A percentile compares a stretch with the other conserved stretches of the same genome.
Evolutionary conservation across 1,139 yeast species (phyloP).

Genomic region (Pneumocystis oryctolagi): DNA sequence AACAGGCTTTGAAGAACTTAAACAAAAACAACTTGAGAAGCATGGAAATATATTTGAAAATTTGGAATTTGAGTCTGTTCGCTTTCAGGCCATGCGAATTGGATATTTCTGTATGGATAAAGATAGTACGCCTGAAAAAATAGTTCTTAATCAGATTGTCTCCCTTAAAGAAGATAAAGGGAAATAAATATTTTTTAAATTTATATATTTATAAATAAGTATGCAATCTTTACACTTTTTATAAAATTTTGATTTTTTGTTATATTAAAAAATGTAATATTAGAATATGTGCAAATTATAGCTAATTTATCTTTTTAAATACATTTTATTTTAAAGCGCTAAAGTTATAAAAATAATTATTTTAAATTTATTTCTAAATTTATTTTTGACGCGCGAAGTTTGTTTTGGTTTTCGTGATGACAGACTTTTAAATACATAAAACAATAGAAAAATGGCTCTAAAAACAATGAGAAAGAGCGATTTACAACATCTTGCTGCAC

Average conservation of each 20-base stretch:
- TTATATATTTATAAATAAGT: neutral
- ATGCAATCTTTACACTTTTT: neutral
- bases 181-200: conserved; percentile 17
- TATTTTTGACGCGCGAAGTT: neutral
- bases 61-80: conserved; percentile 60
- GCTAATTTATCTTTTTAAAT: neutral
- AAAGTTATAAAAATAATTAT: neutral
- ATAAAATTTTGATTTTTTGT: neutral
- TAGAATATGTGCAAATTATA: neutral
- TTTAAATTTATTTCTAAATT: neutral
- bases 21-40: conserved; percentile 51
- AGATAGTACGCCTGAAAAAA: conserved; percentile 41
- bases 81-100: conserved; percentile 95
- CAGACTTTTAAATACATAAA: neutral
- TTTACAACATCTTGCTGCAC: neutral
- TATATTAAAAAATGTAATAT: no score
- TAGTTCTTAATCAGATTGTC: conserved; percentile 75
- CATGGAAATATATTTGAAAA: conserved; percentile 41
- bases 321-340: neutral
- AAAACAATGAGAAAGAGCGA: neutral
- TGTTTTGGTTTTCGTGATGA: neutral
- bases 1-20: conserved; percentile 56
- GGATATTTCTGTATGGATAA: conserved; percentile 90
- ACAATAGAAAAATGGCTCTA: neutral
- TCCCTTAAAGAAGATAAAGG: conserved; percentile 57